Evolutionary conservation across 2,329 filamentous ascomycete species (phyloP), one percentile per base, ranked within the genome.

Genomic region (Trichoderma pleuroti): DNA sequence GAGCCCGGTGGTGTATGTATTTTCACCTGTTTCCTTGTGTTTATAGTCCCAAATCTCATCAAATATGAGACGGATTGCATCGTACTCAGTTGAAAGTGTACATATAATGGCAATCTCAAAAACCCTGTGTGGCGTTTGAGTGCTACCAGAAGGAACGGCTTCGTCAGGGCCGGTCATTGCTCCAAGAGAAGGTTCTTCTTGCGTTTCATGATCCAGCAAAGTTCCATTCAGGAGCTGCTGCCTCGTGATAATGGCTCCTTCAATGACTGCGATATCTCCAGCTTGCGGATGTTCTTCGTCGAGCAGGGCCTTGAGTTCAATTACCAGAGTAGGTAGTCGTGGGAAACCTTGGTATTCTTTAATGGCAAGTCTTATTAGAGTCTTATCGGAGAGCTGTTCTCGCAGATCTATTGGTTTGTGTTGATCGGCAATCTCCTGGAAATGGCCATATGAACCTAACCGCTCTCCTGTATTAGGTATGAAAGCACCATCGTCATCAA

Each of bases 21-120:
- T 46, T n/a, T 46, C 8, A 8, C 10, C 3, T n/a, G 7, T 4
- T 8, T n/a, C 9, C 0, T 4, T 10, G 8, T 3, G 3, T 10
- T 10, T 4, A 8, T 1, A n/a, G 16, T 46, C 42, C 42, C 42
- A 46, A 5, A 46, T 0, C 4, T 21, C n/a, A 1, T 46, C 42
- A 3, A 49, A 49, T 8, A 49, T 5, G 10, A 49, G 42, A 49
- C 42, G 21, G 10, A 49, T 0, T 49, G 42, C n/a, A 21, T 49
- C 10, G 5, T 21, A 49, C 10, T 12, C 42, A 6, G 1, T 21
- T 1, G 6, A 21, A 2, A n/a, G 42, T 21, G 42, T 49, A 21
- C n/a, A 49, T n/a, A 49, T 49, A 21, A 49, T 49, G n/a, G 42
- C 42, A 46, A n/a, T 4, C 9, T 8, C 4, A 5, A 46, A 10